Conservation (phyloP, 2,329 filamentous ascomycete genomes). For the Trichoderma sp. region DNA sequence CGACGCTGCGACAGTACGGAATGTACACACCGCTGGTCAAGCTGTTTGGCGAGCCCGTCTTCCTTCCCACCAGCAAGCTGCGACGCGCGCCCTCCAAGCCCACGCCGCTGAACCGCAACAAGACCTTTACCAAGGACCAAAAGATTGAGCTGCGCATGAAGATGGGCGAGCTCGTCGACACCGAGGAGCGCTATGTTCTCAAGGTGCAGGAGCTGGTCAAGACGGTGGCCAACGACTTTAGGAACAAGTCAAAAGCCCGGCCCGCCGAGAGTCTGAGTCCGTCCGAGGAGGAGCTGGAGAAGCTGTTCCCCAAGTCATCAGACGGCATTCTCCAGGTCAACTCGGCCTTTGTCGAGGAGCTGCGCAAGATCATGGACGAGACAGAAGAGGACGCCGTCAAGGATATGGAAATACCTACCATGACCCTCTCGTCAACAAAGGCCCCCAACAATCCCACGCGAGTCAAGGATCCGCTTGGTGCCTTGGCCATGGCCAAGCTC, state of each 20-base stretch:
- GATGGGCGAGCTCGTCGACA: conserved; percentile 86
- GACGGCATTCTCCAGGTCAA: conserved; percentile 81
- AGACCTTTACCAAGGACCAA: conserved; percentile 75
- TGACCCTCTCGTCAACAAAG: conserved; percentile 42
- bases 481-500: conserved; percentile 72
- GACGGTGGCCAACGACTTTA: conserved; percentile 76
- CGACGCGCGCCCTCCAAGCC: conserved; percentile 85
- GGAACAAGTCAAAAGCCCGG: conserved; percentile 62
- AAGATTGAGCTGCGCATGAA: conserved; percentile 84
- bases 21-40: conserved; percentile 74
- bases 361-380: conserved; percentile 74
- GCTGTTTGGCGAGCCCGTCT: conserved; percentile 78
- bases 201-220: conserved; percentile 84
- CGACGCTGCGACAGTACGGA: conserved; percentile 68
- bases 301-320: conserved; percentile 77
- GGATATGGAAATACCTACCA: conserved; percentile 65
- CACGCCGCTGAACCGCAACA: conserved; percentile 73
- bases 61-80: conserved; percentile 80
- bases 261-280: conserved; percentile 65
- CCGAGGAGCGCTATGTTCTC: conserved; percentile 87
- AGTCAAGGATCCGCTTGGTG: conserved; percentile 71
- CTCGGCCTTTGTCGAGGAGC: conserved; percentile 71
- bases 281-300: conserved; percentile 67
- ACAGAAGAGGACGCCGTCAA: conserved; percentile 76
- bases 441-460: conserved; percentile 46